Evolutionary conservation across 2,329 filamentous ascomycete genomes (phyloP), one percentile per base, ranked within the genome.

Genomic region (Tolypocladium nubicola): DNA sequence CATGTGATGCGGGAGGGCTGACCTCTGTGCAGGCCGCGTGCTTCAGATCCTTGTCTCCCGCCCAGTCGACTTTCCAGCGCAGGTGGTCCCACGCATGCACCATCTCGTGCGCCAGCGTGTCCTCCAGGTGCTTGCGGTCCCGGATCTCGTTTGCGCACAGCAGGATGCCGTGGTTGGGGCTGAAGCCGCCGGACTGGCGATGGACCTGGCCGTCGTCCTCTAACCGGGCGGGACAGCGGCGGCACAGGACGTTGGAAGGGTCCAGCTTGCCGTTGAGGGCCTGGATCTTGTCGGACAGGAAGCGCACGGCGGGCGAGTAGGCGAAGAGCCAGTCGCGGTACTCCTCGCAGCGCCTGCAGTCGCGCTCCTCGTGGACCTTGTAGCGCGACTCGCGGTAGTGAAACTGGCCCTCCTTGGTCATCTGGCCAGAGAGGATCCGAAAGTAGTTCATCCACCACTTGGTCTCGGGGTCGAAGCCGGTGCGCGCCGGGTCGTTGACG

Each of bases 11-110:
- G 13, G 30, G 21, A 16, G 19, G 19, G 19, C 70, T 61, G 73
- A 93, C 90, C 85, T 99, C 94, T 57, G 92, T 88, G 72, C 94
- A 99, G 57, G 94, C 94, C 40, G 92, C 89, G 74, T 99, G 94
- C 70, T 86, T 85, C 72, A 99, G 70, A 70, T 90, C 78, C 76
- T 76, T 89, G 64, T 80, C 77, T 5, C 79, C 83, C n/a, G 76
- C 73, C 76, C 88, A 89, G 68, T 97, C 87, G 50, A 97, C 85
- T 73, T 96, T 94, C 78, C 90, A 99, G 61, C 93, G 78, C 64
- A 97, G 69, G 70, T 96, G 88, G 70, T 99, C 94, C 79, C 91
- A 97, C 1, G 92, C 92, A 71, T 99, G 94, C 56, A 99, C 88
- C 90, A 99, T 95, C 76, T 99, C 94, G 73, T 99, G 94, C 35